Evolutionary conservation across 352 stramenopile genomes (phyloP), one percentile per base, ranked within the genome.

Genomic region (Peronospora tabacina): DNA sequence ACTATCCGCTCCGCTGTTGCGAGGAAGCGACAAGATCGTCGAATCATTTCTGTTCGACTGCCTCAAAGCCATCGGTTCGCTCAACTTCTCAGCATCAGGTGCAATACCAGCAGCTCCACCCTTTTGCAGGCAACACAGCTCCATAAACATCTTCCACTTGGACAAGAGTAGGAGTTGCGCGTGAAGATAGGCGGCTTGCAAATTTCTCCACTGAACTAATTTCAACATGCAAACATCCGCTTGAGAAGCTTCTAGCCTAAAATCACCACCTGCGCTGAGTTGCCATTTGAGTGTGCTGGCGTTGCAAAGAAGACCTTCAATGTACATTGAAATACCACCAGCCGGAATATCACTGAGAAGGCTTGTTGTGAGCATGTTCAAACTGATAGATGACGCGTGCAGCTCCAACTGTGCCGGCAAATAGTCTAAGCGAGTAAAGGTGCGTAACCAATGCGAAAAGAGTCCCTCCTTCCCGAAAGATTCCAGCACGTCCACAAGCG

Each of bases 101-200:
- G 48, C 6, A 39, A 20, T 36, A 20, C 49, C 33, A 22, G 32
- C n/a, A 7, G 26, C 33, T 26, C 35, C 22, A n/a, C 56, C 61
- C 12, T 53, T 33, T 40, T 85, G 73, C 3, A 87, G 47, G 15
- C 70, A 78, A 29, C 68, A 78, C 2, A 88, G 37, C 40, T 88
- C 73, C 76, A 88, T 88, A 44, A 88, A 85, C 17, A 74, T 52
- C 50, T 83, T 85, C 76, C 76, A 88, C 30, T 66, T 63, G 2
- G 57, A 33, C 39, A 88, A 37, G 22, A 66, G 67, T 30, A 77
- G 76, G 35, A 72, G 55, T 34, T 88, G 76, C 0, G 73, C 70
- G 15, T 76, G 62, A 2, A 79, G 61, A 36, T 72, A 82, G 7
- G 70, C 70, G 1, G 53, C 58, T 59, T 82, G 70, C 40, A 78